phyloP scores from a whole-genome alignment of 1,284 basidiomycete species.

The Boletus smithii region DNA sequence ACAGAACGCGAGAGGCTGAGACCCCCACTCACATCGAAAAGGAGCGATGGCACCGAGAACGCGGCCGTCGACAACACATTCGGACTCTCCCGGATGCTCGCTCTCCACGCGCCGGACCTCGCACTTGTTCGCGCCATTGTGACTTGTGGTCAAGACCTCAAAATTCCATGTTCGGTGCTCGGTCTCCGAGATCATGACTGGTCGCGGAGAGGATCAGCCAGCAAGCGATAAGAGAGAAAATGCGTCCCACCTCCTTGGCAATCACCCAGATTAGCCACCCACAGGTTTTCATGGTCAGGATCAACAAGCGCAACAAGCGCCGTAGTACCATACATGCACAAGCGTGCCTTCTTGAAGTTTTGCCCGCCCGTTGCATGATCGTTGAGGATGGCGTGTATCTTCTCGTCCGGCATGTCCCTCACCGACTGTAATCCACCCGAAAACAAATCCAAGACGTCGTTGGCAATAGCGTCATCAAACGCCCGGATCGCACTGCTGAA shows the following conservation, averaged over 20 bases:
- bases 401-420: constrained; percentile 47
- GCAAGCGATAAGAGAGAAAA: background rate
- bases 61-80: constrained; percentile 56
- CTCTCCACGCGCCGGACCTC: constrained; percentile 56
- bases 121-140: constrained; percentile 59
- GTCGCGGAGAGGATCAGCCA: constrained; percentile 4
- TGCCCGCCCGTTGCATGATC: constrained; percentile 55
- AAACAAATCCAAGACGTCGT: constrained; percentile 60
- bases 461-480: constrained; percentile 65
- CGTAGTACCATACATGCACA: constrained; percentile 74
- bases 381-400: constrained; percentile 57
- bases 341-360: constrained; percentile 59
- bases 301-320: constrained; percentile 67
- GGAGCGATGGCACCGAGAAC: constrained; percentile 70
- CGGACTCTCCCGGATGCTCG: constrained; percentile 65
- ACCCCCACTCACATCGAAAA: constrained; percentile 53
- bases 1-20: background rate
- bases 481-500: constrained; percentile 54
- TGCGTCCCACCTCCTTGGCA: constrained; percentile 58
- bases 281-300: constrained; percentile 59
- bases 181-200: constrained; percentile 52
- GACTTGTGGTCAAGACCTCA: constrained; percentile 52
- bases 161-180: constrained; percentile 48
- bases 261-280: constrained; percentile 71
- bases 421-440: constrained; percentile 51